phyloP scores from a whole-genome alignment of 768 basidiomycete genomes.

The Mycena indigotica region DNA sequence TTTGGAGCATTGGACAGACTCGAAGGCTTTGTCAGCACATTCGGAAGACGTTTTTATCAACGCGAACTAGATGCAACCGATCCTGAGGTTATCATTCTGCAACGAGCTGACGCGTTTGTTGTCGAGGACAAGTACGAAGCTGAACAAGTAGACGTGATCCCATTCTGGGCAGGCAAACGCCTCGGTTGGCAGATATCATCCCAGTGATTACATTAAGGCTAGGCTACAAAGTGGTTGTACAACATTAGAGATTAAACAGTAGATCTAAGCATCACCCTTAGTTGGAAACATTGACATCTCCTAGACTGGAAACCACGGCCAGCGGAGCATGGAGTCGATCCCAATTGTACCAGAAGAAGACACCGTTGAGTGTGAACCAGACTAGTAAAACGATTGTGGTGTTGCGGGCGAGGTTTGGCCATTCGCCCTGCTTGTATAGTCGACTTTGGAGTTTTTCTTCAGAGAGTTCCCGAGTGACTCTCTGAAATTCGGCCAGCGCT shows the following conservation, averaged over 20 bases:
- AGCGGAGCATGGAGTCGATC: slow-evolving; percentile 10
- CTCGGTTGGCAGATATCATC: slow-evolving; percentile 68
- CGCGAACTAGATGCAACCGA: slow-evolving; percentile 30
- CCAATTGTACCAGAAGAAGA: slow-evolving; percentile 21
- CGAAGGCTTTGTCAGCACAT: slow-evolving; percentile 73
- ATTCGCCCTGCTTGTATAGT: slow-evolving; percentile 12
- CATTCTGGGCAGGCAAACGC: slow-evolving; percentile 87
- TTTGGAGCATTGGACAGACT: slow-evolving; percentile 85
- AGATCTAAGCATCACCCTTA: background rate
- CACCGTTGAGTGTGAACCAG: slow-evolving; percentile 11
- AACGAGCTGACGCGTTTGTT: slow-evolving; percentile 37
- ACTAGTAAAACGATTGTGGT: background rate
- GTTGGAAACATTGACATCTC: background rate
- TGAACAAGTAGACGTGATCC: slow-evolving; percentile 60
- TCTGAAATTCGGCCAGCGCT: slow-evolving; percentile 11
- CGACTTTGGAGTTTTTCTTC: slow-evolving; percentile 19
- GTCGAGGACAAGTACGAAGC: slow-evolving; percentile 53
- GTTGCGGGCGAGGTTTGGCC: slow-evolving; percentile 12
- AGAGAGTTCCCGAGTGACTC: slow-evolving; percentile 7
- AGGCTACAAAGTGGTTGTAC: background rate
- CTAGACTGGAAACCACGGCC: background rate
- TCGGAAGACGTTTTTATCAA: slow-evolving; percentile 83
- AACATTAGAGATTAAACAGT: background rate
- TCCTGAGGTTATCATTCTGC: slow-evolving; percentile 45
- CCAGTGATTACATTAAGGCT: background rate